A percentile compares a stretch with the other conserved stretches of the same genome.
Conservation (phyloP, 306 rosid species). For the Citrullus colocynthis region DNA sequence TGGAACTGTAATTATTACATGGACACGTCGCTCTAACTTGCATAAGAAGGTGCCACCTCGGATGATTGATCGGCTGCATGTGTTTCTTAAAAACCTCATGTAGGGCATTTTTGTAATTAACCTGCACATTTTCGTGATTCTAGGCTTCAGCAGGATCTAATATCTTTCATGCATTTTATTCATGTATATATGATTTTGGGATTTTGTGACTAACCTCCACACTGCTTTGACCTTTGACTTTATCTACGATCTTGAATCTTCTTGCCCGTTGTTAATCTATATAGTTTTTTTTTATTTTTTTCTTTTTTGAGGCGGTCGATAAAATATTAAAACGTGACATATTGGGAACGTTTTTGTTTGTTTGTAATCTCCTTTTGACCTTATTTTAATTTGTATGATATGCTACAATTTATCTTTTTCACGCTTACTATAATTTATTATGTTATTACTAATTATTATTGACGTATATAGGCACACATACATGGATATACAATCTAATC, state of each 20-base stretch:
- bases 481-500: not conserved
- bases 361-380: not conserved
- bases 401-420: not conserved
- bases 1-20: constrained; percentile 2
- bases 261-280: not conserved
- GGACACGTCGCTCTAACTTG: constrained; percentile 3
- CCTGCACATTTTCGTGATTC: not conserved
- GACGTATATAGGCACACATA: not conserved
- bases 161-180: not conserved
- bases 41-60: not conserved
- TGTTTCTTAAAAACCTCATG: not conserved
- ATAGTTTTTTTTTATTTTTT: no score
- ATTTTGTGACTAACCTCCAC: not conserved
- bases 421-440: not conserved
- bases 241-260: not conserved
- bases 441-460: not conserved
- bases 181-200: not conserved
- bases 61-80: not conserved
- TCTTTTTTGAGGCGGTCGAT: not conserved
- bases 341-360: not conserved
- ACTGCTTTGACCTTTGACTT: not conserved
- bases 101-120: not conserved
- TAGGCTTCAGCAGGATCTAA: not conserved
- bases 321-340: not conserved
- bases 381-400: not conserved